These are phyloP conservation scores for Fistulinella staudtii DNA, from an alignment of 1,284 basidiomycete genomes.

Conservation along the genomic window DNA sequence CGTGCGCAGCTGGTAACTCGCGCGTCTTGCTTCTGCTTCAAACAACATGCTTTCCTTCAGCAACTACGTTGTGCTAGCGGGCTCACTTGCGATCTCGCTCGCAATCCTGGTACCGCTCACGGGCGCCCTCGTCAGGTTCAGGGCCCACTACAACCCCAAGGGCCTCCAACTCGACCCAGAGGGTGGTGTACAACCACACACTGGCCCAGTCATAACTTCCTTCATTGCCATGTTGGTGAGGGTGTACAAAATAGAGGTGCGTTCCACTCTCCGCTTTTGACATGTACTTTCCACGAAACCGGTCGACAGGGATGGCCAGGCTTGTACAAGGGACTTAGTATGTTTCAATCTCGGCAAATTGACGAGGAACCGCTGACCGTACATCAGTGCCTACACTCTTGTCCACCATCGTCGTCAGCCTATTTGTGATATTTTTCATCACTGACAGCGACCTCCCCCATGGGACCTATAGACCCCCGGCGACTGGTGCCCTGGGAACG, in stretches of 20 bases:
- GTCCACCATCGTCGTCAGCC: conserved; percentile 56
- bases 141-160: conserved; percentile 79
- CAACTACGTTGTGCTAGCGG: conserved; percentile 44
- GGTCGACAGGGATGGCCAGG: conserved; percentile 63
- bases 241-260: conserved; percentile 73
- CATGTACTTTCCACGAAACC: neutral
- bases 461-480: conserved; percentile 67
- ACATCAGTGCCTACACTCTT: conserved; percentile 68
- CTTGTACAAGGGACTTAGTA: conserved; percentile 82
- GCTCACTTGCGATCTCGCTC: conserved; percentile 48
- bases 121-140: conserved; percentile 66
- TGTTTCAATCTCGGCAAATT: conserved; percentile 28
- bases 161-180: conserved; percentile 80
- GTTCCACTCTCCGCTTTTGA: conserved; percentile 11
- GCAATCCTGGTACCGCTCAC: conserved; percentile 59
- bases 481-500: conserved; percentile 62
- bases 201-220: conserved; percentile 61
- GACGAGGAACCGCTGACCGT: conserved; percentile 10
- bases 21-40: too few relatives aligned
- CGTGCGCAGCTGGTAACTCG: too few relatives aligned
- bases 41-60: conserved; percentile 39
- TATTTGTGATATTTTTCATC: conserved; percentile 54
- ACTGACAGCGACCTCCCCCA: conserved; percentile 52
- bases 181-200: conserved; percentile 70
- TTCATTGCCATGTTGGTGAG: conserved; percentile 70